These are phyloP conservation scores for Tausonia pullulans DNA, from an alignment of 1,284 basidiomycete genomes.

Conservation along the genomic window DNA sequence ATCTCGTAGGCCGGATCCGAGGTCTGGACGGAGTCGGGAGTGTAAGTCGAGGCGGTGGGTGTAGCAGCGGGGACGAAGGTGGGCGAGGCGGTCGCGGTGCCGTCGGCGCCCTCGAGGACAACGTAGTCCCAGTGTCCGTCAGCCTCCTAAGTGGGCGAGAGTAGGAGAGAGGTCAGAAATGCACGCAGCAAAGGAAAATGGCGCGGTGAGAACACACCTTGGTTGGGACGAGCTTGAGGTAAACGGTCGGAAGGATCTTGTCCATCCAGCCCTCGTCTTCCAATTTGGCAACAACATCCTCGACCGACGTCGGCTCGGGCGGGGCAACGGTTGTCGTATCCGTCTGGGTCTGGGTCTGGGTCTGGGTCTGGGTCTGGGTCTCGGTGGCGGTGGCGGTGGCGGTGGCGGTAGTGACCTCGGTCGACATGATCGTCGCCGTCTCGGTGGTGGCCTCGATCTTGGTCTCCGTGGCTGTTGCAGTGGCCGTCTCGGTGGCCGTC, in stretches of 20 bases:
- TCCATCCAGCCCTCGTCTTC: slow-evolving; percentile 2
- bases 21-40: not conserved
- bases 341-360: not conserved
- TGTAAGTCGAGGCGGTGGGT: not conserved
- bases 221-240: slow-evolving; percentile 1
- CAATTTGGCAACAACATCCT: not conserved
- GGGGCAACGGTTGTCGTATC: not conserved
- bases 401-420: not conserved
- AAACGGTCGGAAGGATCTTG: slow-evolving; percentile 6
- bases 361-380: not conserved
- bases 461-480: not conserved
- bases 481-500: not conserved
- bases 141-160: not conserved
- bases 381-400: not conserved
- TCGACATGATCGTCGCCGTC: not conserved
- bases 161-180: not conserved
- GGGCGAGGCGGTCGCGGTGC: not conserved
- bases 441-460: not conserved
- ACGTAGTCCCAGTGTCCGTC: slow-evolving; percentile 10
- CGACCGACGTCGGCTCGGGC: not conserved
- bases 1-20: no score
- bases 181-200: not conserved
- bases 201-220: not conserved
- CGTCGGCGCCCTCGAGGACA: not conserved
- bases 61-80: not conserved